These are phyloP conservation scores for Vicia villosa DNA, from an alignment of 306 rosid genomes.

Conservation along the genomic window DNA sequence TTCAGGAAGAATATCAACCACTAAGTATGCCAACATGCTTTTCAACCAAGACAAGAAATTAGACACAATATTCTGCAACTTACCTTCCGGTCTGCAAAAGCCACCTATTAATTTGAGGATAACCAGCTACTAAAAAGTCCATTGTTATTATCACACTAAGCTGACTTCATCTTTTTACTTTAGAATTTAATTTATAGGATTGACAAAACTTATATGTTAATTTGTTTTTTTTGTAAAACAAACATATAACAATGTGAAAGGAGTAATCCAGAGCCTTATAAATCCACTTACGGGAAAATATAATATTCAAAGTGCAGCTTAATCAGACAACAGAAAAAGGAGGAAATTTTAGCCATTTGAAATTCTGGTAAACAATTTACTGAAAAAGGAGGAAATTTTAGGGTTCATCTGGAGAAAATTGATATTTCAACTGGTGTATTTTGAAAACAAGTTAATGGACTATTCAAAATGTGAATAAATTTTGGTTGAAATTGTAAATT, in stretches of 20 bases:
- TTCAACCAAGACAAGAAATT: conserved; percentile 9
- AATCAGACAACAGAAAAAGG: background rate
- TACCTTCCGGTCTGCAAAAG: conserved; percentile 42
- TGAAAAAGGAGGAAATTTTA: background rate
- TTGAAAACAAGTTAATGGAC: background rate
- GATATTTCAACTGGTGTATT: background rate
- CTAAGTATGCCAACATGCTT: background rate
- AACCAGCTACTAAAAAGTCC: conserved; percentile 35
- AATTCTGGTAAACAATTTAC: background rate
- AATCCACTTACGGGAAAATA: background rate
- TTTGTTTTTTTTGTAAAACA: background rate
- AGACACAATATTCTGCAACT: conserved; percentile 7
- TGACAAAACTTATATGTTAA: background rate
- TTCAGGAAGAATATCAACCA: background rate
- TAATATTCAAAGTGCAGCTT: background rate
- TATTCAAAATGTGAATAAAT: background rate
- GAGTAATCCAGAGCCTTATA: background rate
- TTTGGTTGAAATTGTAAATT: background rate
- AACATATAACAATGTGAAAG: background rate
- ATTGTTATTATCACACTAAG: conserved; percentile 28
- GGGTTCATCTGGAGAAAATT: background rate
- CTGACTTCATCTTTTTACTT: conserved; percentile 15
- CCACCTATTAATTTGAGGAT: conserved; percentile 28
- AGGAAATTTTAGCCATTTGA: background rate
- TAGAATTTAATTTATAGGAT: conserved; percentile 5